These are phyloP conservation scores for Kwoniella sp. DNA, from an alignment of 768 basidiomycete species.

Conservation along the genomic window DNA sequence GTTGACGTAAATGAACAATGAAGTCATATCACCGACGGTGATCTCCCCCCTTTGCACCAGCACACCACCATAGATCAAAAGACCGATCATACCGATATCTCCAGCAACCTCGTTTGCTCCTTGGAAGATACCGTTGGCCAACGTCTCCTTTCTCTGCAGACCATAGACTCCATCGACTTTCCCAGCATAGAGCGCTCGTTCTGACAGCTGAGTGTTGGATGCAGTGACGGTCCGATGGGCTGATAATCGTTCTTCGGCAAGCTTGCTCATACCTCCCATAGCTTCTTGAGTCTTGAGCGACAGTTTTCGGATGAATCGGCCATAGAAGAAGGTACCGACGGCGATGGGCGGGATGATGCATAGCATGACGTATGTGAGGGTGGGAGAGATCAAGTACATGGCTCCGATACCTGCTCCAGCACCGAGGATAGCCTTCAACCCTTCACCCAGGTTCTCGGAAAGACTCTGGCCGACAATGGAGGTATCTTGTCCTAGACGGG, in stretches of 20 bases:
- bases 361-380: conserved; percentile 85
- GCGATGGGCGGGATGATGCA: conserved; percentile 65
- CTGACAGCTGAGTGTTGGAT: conserved; percentile 76
- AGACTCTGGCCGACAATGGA: conserved; percentile 48
- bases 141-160: conserved; percentile 79
- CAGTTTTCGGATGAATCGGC: conserved; percentile 76
- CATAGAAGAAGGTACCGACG: conserved; percentile 31
- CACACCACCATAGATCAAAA: conserved; percentile 73
- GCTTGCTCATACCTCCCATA: conserved; percentile 89
- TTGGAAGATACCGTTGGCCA: conserved; percentile 87
- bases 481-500: conserved; percentile 50
- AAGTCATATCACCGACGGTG: conserved; percentile 66
- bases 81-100: conserved; percentile 50
- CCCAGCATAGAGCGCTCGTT: conserved; percentile 72
- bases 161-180: conserved; percentile 64
- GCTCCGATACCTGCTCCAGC: conserved; percentile 64
- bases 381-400: conserved; percentile 80
- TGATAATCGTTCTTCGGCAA: conserved; percentile 79
- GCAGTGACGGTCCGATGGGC: conserved; percentile 63
- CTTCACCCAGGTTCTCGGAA: conserved; percentile 49
- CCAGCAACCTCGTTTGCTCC: conserved; percentile 60
- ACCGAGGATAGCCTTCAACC: conserved; percentile 49
- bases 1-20: conserved; percentile 50
- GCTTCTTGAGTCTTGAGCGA: conserved; percentile 90
- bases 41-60: conserved; percentile 84